phyloP scores from a whole-genome alignment of 495 filamentous ascomycete species.

The Aspergillus bertholletiae region DNA sequence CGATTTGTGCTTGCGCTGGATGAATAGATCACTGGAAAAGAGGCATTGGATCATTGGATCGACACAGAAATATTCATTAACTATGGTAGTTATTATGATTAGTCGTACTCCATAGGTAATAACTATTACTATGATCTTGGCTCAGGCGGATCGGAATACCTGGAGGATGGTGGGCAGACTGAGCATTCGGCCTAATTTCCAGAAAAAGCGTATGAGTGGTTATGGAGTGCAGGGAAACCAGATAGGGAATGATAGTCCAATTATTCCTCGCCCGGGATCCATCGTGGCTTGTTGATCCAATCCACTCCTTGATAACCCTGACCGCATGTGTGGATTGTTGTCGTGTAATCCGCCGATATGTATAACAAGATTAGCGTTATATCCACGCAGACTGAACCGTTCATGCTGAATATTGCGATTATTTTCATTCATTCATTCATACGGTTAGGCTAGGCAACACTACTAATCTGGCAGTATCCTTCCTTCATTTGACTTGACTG shows the following conservation, averaged over 20 bases:
- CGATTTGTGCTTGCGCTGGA: too few relatives aligned
- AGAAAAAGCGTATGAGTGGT: conserved; percentile 6
- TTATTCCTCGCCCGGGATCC: too few relatives aligned
- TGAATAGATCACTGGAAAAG: too few relatives aligned
- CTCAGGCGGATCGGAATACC: not conserved
- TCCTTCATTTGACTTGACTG: not conserved
- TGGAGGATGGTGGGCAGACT: not conserved
- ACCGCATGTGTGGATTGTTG: not conserved
- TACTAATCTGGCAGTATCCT: too few relatives aligned
- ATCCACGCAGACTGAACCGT: not conserved
- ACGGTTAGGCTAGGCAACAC: not conserved
- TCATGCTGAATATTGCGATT: not conserved
- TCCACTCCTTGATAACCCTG: not conserved
- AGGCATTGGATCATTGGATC: too few relatives aligned
- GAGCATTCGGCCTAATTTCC: not conserved
- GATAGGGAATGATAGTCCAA: not conserved
- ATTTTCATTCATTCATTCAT: not conserved
- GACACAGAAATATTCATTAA: too few relatives aligned
- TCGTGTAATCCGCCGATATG: not conserved
- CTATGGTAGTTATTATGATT: too few relatives aligned
- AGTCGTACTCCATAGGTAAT: too few relatives aligned
- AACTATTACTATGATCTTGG: not conserved
- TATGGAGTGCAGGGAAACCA: not conserved
- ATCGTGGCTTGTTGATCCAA: conserved; percentile 19
- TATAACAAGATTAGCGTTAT: not conserved